phyloP scores from a whole-genome alignment of 129 eudicot species.

The carrot (Daucus carota) region DH1_v3.0 NC_030384.2:50006501-50007000 shows the following conservation, averaged over 20 bases:
- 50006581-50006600: background rate
- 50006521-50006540: slow-evolving; percentile 27
- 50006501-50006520: slow-evolving; percentile 22
- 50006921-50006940: background rate
- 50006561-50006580: slow-evolving; percentile 43
- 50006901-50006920: background rate
- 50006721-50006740: background rate
- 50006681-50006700: background rate
- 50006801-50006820: background rate
- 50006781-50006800: background rate
- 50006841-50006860: background rate
- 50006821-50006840: background rate
- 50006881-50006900: background rate
- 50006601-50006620: background rate
- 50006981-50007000: background rate
- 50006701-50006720: background rate
- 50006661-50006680: background rate
- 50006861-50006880: background rate
- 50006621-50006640: background rate
- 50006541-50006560: slow-evolving; percentile 63
- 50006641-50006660: background rate
- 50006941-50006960: background rate
- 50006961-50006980: background rate
- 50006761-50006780: background rate
- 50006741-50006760: background rate